These are phyloP conservation scores for Geum urbanum DNA, from an alignment of 306 rosid species.

Conservation along the genomic window DNA sequence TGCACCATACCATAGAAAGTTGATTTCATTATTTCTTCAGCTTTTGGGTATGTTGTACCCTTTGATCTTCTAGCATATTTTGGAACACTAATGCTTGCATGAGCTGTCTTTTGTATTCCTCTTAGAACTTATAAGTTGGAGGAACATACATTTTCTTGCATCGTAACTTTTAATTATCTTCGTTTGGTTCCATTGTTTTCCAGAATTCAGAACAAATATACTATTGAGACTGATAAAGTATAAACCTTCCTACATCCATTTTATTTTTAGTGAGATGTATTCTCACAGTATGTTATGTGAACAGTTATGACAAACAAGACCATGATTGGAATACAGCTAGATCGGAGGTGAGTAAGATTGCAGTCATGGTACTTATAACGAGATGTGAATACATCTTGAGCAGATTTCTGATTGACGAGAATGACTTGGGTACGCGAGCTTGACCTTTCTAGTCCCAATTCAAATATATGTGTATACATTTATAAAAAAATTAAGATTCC, in stretches of 20 bases:
- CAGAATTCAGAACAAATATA: neutral
- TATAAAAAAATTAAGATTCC: neutral
- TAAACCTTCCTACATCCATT: neutral
- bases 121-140: too few relatives aligned
- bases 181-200: neutral
- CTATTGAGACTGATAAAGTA: neutral
- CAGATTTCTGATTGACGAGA: conserved; percentile 75
- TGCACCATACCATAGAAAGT: conserved; percentile 11
- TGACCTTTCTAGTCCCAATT: neutral
- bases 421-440: conserved; percentile 52
- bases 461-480: too few relatives aligned
- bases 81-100: neutral
- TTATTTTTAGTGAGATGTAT: neutral
- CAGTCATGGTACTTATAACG: conserved; percentile 61
- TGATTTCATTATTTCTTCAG: conserved; percentile 1
- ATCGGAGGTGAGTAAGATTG: conserved; percentile 80
- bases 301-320: conserved; percentile 48
- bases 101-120: too few relatives aligned
- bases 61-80: neutral
- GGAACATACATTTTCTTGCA: too few relatives aligned
- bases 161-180: neutral
- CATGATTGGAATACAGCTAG: conserved; percentile 58
- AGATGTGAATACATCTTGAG: conserved; percentile 75
- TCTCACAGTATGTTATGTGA: conserved; percentile 11
- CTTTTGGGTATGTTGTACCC: neutral